Conservation (phyloP, 345 rosid species). For the Rhizophora apiculata region DNA sequence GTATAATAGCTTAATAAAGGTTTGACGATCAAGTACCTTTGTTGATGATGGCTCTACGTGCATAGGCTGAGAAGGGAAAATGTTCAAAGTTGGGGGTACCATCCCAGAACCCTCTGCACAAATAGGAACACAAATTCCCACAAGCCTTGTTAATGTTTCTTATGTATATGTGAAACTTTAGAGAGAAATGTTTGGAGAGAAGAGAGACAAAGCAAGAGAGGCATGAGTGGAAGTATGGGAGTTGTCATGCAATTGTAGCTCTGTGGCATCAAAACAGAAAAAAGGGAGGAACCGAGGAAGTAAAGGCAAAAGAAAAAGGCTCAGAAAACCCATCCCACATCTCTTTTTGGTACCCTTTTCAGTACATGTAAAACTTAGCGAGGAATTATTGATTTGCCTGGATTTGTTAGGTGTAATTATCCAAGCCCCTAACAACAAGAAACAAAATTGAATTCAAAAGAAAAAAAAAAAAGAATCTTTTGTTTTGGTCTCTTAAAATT, state of each 20-base stretch:
- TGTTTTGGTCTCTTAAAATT: slow-evolving; percentile 9
- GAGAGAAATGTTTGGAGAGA: neutral
- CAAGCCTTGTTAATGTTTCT: slow-evolving; percentile 5
- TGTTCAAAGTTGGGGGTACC: slow-evolving; percentile 96
- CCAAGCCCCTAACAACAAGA: slow-evolving; percentile 19
- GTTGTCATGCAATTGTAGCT: slow-evolving; percentile 31
- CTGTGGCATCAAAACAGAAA: slow-evolving; percentile 21
- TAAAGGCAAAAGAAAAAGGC: slow-evolving; percentile 10
- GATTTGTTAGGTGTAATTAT: slow-evolving; percentile 30
- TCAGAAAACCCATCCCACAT: slow-evolving; percentile 20
- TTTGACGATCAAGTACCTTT: slow-evolving; percentile 26
- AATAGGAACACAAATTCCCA: slow-evolving; percentile 17
- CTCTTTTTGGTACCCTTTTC: slow-evolving; percentile 23
- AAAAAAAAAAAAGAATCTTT: neutral
- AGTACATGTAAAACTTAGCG: slow-evolving; percentile 21
- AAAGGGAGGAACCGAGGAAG: slow-evolving; percentile 19
- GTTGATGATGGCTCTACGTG: slow-evolving; percentile 60
- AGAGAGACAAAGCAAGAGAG: slow-evolving; percentile 18
- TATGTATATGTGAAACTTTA: neutral
- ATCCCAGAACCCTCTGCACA: slow-evolving; percentile 65
- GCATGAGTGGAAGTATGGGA: slow-evolving; percentile 22
- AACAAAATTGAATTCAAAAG: slow-evolving; percentile 16
- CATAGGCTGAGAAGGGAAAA: slow-evolving; percentile 98
- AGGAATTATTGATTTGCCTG: slow-evolving; percentile 17
- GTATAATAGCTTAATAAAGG: slow-evolving; percentile 4